Evolutionary conservation across 202 grass and related monocot species (phyloP).

Genomic region (Zizania palustris): DNA sequence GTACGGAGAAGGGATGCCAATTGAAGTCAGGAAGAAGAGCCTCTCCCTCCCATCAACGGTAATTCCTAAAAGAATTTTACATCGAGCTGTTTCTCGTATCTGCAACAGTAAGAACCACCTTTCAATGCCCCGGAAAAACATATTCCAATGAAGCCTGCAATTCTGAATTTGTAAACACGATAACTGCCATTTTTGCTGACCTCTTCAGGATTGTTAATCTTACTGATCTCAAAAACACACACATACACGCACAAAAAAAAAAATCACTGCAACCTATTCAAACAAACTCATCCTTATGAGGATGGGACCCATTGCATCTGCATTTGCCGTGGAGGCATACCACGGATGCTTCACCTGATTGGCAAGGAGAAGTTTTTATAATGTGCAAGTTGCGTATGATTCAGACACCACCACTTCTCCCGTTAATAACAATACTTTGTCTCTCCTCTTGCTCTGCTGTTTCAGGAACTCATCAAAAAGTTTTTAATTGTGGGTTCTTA

Average conservation of each 20-base stretch:
- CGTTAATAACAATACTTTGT: constrained; percentile 41
- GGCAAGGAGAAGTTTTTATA: constrained; percentile 12
- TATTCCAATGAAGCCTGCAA: neutral
- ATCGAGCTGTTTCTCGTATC: constrained; percentile 10
- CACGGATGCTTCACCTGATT: constrained; percentile 33
- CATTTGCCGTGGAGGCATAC: constrained; percentile 16
- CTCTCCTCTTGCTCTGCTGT: constrained; percentile 43
- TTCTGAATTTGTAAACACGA: neutral
- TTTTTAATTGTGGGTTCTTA: constrained; percentile 70
- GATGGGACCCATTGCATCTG: constrained; percentile 20
- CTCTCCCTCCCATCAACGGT: constrained; percentile 52
- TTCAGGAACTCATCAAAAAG: constrained; percentile 76
- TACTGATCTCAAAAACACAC: neutral
- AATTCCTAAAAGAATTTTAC: constrained; percentile 8
- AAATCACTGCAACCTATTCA: constrained; percentile 27
- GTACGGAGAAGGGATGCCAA: constrained; percentile 44
- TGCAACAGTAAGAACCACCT: neutral
- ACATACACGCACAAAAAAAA: neutral
- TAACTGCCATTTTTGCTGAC: neutral
- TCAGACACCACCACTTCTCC: constrained; percentile 40
- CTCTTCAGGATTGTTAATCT: neutral
- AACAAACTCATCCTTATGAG: neutral
- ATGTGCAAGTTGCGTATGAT: constrained; percentile 20
- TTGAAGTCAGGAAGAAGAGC: constrained; percentile 48
- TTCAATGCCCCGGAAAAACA: neutral